Evolutionary conservation across 2,329 filamentous ascomycete species (phyloP).

Genomic region (Xenosphaeropsis pyriputrescens): DNA sequence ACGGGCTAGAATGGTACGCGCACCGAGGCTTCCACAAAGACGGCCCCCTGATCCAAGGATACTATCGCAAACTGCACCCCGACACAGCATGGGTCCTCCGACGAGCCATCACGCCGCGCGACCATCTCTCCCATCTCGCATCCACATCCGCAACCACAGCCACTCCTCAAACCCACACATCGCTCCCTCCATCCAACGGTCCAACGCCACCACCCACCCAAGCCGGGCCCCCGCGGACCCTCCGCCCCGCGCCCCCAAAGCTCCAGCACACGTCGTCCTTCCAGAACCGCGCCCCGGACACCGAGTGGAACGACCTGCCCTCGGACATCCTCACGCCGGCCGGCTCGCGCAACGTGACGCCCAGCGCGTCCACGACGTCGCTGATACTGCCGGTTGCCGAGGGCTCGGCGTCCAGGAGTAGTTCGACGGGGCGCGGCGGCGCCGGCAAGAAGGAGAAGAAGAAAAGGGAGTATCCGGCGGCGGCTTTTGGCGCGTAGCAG

Average conservation of each 20-base stretch:
- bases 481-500: constrained; percentile 32
- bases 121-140: constrained; percentile 7
- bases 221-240: neutral
- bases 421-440: constrained; percentile 22
- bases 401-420: constrained; percentile 37
- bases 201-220: neutral
- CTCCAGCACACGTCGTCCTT: constrained; percentile 24
- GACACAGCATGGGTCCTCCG: constrained; percentile 45
- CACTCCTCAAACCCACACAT: neutral
- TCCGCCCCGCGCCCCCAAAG: neutral
- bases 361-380: constrained; percentile 2
- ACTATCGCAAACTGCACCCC: constrained; percentile 48
- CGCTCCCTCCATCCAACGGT: constrained; percentile 17
- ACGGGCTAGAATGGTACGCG: constrained; percentile 47
- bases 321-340: constrained; percentile 29
- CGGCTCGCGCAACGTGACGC: constrained; percentile 2
- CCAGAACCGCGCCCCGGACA: constrained; percentile 42
- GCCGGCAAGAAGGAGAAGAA: constrained; percentile 33
- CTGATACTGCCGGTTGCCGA: constrained; percentile 18
- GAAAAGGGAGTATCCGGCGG: constrained; percentile 45
- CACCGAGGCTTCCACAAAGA: constrained; percentile 38
- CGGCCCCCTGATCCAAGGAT: constrained; percentile 30
- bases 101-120: constrained; percentile 19
- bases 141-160: neutral
- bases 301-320: constrained; percentile 53